Evolutionary conservation across 2,329 filamentous ascomycete genomes (phyloP), one percentile per base, ranked within the genome.

Genomic region (Daldinia sp.): DNA sequence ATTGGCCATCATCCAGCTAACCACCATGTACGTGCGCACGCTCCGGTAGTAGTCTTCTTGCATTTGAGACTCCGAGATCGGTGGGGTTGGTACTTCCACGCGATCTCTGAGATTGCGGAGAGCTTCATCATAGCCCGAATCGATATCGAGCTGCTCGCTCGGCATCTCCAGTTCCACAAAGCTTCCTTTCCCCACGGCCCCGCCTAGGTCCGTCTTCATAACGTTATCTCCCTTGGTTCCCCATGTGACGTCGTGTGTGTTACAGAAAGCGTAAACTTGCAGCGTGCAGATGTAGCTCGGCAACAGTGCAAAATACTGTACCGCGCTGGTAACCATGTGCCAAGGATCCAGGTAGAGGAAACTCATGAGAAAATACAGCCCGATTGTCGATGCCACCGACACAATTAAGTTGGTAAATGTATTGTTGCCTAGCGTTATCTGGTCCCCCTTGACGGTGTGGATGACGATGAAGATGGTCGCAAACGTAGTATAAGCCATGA

Each of bases 1-100:
- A 76, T 99, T 99, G 71, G 89, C 87, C 32, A 96, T 85, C 85
- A 99, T 93, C 95, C 95, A 99, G 47, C 89, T 85, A 41, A 96
- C 88, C 10, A 99, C 95, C 89, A 99, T 96, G 87, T 99, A 99
- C 0, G 95, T 99, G 56, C 95, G 89, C 53, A 99, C 95, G 37
- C 90, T 92, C 77, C 94, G 92, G 85, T 99, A 99, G 84, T 99
- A 99, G 79, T 99, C 95, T 77, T 99, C 95, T 77, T 99, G 95
- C 78, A 93, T 80, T 79, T 98, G 95, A 0, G 86, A 82, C 71
- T 97, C 94, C 41, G 86, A 88, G 13, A 87, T 71, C 0, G 81
- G 77, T 0, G 85, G 77, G 10, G 78, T 76, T 9, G 90, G 82
- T 0, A 98, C 94, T 75, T 96, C 93, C 71, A 99, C 84, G 43